Conservation (phyloP, 2,329 filamentous ascomycete species). For the Botrytis elliptica region DNA sequence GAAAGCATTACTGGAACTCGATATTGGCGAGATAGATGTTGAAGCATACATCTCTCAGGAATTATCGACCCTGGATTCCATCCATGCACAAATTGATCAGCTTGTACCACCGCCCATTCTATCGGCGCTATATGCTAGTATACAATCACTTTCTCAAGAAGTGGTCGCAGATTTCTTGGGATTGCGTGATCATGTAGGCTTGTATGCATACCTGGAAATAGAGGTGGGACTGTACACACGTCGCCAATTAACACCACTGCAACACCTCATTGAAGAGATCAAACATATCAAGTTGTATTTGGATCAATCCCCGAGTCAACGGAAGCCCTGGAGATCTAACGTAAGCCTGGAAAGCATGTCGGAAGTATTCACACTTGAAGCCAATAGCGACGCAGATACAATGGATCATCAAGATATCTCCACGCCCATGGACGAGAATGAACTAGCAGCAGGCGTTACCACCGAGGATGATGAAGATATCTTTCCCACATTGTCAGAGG, state of each 20-base stretch:
- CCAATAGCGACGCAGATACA: background rate
- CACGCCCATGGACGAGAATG: background rate
- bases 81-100: background rate
- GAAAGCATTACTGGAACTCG: background rate
- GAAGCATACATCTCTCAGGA: background rate
- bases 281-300: background rate
- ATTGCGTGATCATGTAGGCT: background rate
- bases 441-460: background rate
- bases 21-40: background rate
- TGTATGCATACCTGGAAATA: background rate
- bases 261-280: background rate
- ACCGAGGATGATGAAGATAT: background rate
- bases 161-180: background rate
- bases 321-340: background rate
- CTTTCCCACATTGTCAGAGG: background rate
- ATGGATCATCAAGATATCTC: background rate
- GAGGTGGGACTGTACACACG: background rate
- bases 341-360: background rate
- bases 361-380: background rate
- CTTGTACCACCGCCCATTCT: slow-evolving; percentile 7
- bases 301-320: background rate
- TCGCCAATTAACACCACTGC: background rate
- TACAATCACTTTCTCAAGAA: background rate
- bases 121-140: background rate
- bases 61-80: background rate